Evolutionary conservation across 345 rosid genomes (phyloP).

Genomic region (Noccaea bulbosa): DNA sequence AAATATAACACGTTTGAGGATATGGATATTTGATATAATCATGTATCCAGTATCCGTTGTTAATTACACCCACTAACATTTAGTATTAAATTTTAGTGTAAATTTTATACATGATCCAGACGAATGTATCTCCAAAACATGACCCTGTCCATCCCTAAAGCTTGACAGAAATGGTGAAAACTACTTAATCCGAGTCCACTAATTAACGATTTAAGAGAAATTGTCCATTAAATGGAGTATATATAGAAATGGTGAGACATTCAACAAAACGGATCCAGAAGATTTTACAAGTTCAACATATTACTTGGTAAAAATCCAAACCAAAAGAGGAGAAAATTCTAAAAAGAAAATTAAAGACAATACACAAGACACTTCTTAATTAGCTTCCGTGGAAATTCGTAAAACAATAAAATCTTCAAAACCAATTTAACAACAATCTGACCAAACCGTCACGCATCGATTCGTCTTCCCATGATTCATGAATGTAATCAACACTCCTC

Average conservation of each 20-base stretch:
- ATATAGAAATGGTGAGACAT: conserved; percentile 6
- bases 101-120: not conserved
- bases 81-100: not conserved
- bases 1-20: not conserved
- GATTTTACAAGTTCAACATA: conserved; percentile 33
- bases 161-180: not conserved
- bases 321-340: not conserved
- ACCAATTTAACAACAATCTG: conserved; percentile 39
- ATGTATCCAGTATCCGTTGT: not conserved
- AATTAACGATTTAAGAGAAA: not conserved
- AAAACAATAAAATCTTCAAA: conserved; percentile 28
- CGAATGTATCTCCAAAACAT: not conserved
- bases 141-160: not conserved
- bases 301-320: conserved; percentile 21
- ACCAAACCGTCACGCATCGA: not conserved
- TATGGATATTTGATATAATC: too few species aligned
- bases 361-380: conserved; percentile 28
- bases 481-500: conserved; percentile 2
- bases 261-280: conserved; percentile 13
- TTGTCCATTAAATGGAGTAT: not conserved
- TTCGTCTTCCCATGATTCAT: conserved; percentile 5
- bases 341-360: not conserved
- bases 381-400: conserved; percentile 34
- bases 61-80: not conserved
- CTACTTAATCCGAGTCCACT: not conserved